Evolutionary conservation across 176 grass and related monocot genomes (phyloP).

Genomic region (Musa troglodytarum): DNA sequence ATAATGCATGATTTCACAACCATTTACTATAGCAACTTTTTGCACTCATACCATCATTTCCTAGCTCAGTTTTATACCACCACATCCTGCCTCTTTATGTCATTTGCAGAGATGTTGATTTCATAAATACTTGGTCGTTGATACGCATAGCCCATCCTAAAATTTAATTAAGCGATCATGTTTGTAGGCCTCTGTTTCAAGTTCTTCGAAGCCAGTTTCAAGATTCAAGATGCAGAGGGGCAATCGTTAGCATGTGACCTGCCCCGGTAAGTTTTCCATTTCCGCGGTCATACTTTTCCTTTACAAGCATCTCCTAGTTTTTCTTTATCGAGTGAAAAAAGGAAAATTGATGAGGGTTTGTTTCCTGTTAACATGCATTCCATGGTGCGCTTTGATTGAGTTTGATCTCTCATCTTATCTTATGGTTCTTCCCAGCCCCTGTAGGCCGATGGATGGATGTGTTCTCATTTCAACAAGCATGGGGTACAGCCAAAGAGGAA

Average conservation of each 20-base stretch:
- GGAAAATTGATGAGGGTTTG: no score
- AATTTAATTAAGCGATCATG: neutral
- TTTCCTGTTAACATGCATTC: no score
- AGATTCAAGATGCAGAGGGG: conserved; percentile 92
- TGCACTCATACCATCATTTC: neutral
- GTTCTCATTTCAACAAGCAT: no score
- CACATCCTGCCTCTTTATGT: neutral
- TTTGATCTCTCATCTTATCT: no score
- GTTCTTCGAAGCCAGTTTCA: conserved; percentile 63
- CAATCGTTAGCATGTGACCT: conserved; percentile 14
- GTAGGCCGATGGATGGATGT: no score
- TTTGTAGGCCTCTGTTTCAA: conserved; percentile 44
- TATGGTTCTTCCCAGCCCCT: no score
- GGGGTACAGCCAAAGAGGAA: no score
- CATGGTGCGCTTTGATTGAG: no score
- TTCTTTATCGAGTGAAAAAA: no score
- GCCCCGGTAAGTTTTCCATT: neutral
- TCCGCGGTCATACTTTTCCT: neutral
- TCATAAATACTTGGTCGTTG: neutral
- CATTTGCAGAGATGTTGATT: no score
- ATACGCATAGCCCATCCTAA: neutral
- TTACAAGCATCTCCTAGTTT: neutral
- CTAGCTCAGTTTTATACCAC: neutral
- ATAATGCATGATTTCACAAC: no score
- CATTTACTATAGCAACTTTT: neutral